These are phyloP conservation scores for barrel medic (Medicago truncatula) DNA, from an alignment of 306 rosid species.

Conservation along the genomic window DNA sequence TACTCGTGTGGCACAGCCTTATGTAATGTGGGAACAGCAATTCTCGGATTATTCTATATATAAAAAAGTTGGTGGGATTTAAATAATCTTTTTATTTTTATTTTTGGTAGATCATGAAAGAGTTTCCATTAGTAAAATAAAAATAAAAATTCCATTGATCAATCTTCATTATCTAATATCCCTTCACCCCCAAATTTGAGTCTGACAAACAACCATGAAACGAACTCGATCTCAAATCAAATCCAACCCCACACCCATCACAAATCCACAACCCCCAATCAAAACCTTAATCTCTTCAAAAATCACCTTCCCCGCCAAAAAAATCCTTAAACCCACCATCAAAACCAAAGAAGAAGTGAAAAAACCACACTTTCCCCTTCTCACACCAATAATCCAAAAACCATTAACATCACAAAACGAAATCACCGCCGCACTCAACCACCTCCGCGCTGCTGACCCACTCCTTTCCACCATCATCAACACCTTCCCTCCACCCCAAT, in stretches of 20 bases:
- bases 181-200: conserved; percentile 4
- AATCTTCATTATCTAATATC: neutral
- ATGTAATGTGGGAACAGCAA: too few species aligned
- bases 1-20: too few species aligned
- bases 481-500: conserved; percentile 50
- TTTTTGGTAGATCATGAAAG: too few species aligned
- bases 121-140: too few species aligned
- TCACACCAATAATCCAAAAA: conserved; percentile 11
- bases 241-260: conserved; percentile 4
- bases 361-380: neutral
- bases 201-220: conserved; percentile 20
- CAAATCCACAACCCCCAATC: conserved; percentile 6
- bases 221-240: conserved; percentile 49
- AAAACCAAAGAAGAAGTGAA: neutral
- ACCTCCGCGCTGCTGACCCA: conserved; percentile 65
- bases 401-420: conserved; percentile 52
- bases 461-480: conserved; percentile 53
- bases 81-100: too few species aligned
- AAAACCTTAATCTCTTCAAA: conserved; percentile 45
- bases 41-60: too few species aligned
- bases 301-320: conserved; percentile 62
- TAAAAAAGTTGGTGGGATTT: too few species aligned
- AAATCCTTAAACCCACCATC: conserved; percentile 48
- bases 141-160: neutral
- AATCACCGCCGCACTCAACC: conserved; percentile 60